Percentiles rank a stretch among this genome's conserved stretches.
phyloP scores from a whole-genome alignment of 345 rosid species.

The Salix brachista region DNA sequence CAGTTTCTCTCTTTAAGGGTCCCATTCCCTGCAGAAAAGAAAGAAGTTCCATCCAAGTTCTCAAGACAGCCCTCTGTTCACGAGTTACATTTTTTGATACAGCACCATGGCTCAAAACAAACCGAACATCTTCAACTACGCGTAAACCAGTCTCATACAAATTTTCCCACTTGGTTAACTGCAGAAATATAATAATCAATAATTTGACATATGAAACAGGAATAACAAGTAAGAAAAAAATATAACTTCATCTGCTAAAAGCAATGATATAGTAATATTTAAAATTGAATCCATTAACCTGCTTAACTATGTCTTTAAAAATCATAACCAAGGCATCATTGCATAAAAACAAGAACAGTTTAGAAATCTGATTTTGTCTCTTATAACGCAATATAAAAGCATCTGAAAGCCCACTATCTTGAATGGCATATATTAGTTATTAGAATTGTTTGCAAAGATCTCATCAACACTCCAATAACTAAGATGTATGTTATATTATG shows the following conservation, averaged over 20 bases:
- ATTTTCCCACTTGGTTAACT: constrained; percentile 65
- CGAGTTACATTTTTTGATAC: constrained; percentile 62
- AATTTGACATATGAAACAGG: constrained; percentile 8
- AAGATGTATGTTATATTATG: no score
- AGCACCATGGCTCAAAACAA: constrained; percentile 71
- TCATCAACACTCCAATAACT: no score
- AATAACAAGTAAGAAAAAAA: constrained; percentile 5
- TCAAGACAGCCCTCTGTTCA: constrained; percentile 53
- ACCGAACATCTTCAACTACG: constrained; percentile 72
- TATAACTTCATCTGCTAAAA: not conserved
- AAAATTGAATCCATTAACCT: no score
- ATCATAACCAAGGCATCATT: not conserved
- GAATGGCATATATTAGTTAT: no score
- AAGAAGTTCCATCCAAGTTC: constrained; percentile 78
- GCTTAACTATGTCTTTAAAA: not conserved
- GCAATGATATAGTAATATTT: not conserved
- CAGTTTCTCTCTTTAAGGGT: constrained; percentile 84
- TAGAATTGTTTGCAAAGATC: no score
- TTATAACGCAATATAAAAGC: no score
- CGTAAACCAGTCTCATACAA: constrained; percentile 59
- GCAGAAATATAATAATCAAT: constrained; percentile 27
- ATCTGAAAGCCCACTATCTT: no score
- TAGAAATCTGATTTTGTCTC: no score
- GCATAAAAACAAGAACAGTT: not conserved
- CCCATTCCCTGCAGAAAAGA: constrained; percentile 79